Conservation (phyloP, 768 basidiomycete species). For the Xerocomellus chrysenteron region DNA sequence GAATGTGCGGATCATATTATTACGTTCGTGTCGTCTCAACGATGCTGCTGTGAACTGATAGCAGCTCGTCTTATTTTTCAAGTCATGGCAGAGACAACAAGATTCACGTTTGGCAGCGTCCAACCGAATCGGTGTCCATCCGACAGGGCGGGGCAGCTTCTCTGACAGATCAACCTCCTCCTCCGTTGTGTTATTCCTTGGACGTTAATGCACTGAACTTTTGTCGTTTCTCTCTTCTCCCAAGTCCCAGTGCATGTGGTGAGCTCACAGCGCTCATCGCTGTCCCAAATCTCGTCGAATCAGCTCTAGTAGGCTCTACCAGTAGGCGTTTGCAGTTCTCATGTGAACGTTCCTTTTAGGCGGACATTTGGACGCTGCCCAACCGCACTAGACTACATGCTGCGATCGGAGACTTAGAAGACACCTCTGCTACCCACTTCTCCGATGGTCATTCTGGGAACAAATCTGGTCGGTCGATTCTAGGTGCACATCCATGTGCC, state of each 20-base stretch:
- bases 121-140: slow-evolving; percentile 47
- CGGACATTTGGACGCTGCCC: slow-evolving; percentile 85
- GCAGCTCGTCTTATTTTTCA: background rate
- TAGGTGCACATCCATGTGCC: background rate
- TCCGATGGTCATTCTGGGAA: slow-evolving; percentile 51
- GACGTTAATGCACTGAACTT: slow-evolving; percentile 94
- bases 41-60: background rate
- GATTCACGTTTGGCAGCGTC: slow-evolving; percentile 68
- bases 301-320: slow-evolving; percentile 58
- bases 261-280: slow-evolving; percentile 56
- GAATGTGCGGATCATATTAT: slow-evolving; percentile 69
- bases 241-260: slow-evolving; percentile 13
- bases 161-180: slow-evolving; percentile 46
- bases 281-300: slow-evolving; percentile 87
- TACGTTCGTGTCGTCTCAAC: slow-evolving; percentile 58
- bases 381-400: slow-evolving; percentile 71
- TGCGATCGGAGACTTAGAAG: slow-evolving; percentile 66
- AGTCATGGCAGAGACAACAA: slow-evolving; percentile 86
- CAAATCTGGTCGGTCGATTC: slow-evolving; percentile 49
- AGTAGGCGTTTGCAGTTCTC: background rate
- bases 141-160: slow-evolving; percentile 57
- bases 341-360: slow-evolving; percentile 42
- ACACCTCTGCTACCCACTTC: slow-evolving; percentile 23
- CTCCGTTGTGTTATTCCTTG: slow-evolving; percentile 62
- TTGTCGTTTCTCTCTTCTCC: slow-evolving; percentile 80